Conservation (phyloP, 2,329 filamentous ascomycete genomes). For the Xylariaceae sp. region DNA sequence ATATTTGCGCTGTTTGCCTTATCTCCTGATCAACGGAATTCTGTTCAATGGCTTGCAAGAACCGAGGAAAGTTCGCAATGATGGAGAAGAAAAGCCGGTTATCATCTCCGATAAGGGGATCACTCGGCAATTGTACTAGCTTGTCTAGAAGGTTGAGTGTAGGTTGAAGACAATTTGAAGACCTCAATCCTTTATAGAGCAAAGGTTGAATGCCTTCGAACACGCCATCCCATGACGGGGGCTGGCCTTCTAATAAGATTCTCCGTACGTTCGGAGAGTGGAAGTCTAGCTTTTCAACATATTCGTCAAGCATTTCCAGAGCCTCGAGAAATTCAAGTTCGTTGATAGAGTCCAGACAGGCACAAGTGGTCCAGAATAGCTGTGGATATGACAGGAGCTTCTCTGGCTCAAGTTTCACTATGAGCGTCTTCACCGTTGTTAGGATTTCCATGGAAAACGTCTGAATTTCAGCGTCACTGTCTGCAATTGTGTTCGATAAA, state of each 20-base stretch:
- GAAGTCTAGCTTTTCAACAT: constrained; percentile 79
- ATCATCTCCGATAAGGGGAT: constrained; percentile 74
- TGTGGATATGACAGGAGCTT: constrained; percentile 88
- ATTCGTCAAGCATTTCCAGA: constrained; percentile 82
- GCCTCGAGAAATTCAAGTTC: constrained; percentile 92
- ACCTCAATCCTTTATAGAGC: constrained; percentile 87
- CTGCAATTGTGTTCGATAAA: constrained; percentile 92
- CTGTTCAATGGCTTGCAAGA: constrained; percentile 72
- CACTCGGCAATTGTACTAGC: constrained; percentile 72
- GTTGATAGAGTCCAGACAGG: constrained; percentile 93
- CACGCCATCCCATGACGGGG: constrained; percentile 77
- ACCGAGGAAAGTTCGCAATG: constrained; percentile 86
- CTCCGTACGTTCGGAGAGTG: constrained; percentile 61
- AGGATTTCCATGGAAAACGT: constrained; percentile 98
- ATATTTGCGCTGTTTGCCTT: constrained; percentile 58
- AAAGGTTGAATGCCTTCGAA: constrained; percentile 84
- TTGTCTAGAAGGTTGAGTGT: constrained; percentile 74
- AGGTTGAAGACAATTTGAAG: constrained; percentile 71
- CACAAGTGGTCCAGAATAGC: constrained; percentile 95
- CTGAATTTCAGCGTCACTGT: constrained; percentile 89
- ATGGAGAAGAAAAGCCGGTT: constrained; percentile 76
- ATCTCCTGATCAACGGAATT: constrained; percentile 50
- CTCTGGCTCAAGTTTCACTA: constrained; percentile 72
- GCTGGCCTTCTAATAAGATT: constrained; percentile 70
- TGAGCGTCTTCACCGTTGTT: constrained; percentile 87